These are phyloP conservation scores for Trichoderma asperelloides DNA, from an alignment of 495 filamentous ascomycete species.

Conservation along the genomic window DNA sequence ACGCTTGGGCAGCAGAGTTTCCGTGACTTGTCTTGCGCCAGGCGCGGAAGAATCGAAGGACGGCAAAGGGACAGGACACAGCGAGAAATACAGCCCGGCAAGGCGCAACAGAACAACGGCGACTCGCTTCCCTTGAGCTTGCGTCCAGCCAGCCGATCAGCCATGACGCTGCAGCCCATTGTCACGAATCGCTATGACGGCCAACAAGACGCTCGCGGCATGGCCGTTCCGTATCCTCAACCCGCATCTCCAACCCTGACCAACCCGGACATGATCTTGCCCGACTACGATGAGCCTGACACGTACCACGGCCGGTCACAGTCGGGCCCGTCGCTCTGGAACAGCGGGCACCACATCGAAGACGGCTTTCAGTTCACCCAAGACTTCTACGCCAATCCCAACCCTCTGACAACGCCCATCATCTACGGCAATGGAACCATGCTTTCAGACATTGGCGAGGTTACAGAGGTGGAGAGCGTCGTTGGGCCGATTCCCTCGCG, in stretches of 20 bases:
- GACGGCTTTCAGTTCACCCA: neutral
- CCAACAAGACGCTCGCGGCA: conserved; percentile 3
- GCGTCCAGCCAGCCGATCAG: neutral
- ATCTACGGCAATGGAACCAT: conserved; percentile 54
- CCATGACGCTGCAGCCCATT: neutral
- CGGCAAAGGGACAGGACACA: neutral
- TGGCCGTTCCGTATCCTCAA: conserved; percentile 2
- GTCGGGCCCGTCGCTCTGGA: conserved; percentile 37
- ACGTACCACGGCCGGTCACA: conserved; percentile 18
- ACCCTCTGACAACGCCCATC: conserved; percentile 43
- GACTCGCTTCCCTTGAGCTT: neutral
- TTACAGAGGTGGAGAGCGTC: conserved; percentile 50
- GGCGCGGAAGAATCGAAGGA: neutral
- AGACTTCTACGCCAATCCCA: conserved; percentile 3
- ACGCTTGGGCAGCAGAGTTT: neutral
- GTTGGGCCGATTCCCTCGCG: conserved; percentile 23
- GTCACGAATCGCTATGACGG: neutral
- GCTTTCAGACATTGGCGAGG: conserved; percentile 69
- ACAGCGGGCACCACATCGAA: conserved; percentile 24
- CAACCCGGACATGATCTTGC: conserved; percentile 92
- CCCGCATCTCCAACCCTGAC: conserved; percentile 74
- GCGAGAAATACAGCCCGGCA: neutral
- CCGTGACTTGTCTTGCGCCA: neutral
- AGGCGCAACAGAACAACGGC: neutral
- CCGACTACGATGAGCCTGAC: conserved; percentile 43